Evolutionary conservation across 2,329 filamentous ascomycete genomes (phyloP).

Genomic region (Monosporascus sp.): DNA sequence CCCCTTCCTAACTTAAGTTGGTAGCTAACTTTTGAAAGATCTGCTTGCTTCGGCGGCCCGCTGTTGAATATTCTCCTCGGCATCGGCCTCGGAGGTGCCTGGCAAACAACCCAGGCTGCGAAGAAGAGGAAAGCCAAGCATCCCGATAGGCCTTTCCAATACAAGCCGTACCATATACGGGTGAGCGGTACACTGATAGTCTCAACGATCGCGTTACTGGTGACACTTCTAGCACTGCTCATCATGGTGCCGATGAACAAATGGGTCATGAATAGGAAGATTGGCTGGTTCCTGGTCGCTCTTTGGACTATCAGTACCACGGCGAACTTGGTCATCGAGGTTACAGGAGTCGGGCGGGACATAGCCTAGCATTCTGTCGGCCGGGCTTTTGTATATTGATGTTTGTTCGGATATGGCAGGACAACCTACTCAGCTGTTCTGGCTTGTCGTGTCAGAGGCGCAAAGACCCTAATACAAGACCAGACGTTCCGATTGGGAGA

Average conservation of each 20-base stretch:
- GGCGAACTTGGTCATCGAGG: conserved; percentile 75
- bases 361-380: conserved; percentile 20
- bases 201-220: conserved; percentile 73
- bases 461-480: no score
- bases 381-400: background rate
- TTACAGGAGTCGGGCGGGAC: conserved; percentile 49
- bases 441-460: no score
- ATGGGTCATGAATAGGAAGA: conserved; percentile 77
- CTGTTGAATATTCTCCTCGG: conserved; percentile 97
- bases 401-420: background rate
- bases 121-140: conserved; percentile 62
- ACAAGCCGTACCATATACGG: conserved; percentile 75
- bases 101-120: conserved; percentile 73
- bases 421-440: no score
- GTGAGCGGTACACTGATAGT: conserved; percentile 83
- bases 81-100: conserved; percentile 84
- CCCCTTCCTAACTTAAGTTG: background rate
- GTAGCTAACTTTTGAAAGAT: conserved; percentile 37
- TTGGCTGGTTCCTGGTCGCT: conserved; percentile 74
- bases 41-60: conserved; percentile 94
- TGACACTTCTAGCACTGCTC: conserved; percentile 73
- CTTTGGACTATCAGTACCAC: conserved; percentile 79
- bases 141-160: conserved; percentile 57
- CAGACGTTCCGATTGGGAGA: no score
- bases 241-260: conserved; percentile 77